Evolutionary conservation across 345 rosid species (phyloP), one percentile per base, ranked within the genome.

Genomic region (Citrus mangshanensis): DNA sequence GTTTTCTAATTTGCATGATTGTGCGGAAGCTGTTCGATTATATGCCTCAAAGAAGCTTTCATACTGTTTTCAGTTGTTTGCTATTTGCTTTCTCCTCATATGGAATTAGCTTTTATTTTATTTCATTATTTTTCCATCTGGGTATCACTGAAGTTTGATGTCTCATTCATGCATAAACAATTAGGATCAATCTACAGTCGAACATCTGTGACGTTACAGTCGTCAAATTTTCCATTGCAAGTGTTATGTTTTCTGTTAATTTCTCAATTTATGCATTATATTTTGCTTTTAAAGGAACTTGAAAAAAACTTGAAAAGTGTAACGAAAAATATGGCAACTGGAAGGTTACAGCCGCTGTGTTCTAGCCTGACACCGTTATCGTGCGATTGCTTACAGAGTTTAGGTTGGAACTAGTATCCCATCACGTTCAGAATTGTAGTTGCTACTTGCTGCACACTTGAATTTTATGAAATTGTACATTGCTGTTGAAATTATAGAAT

Each of bases 41-140:
- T 60, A 74, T 61, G 68, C 55, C 7, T 74, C 55, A 74, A 27
- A 8, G 37, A 74, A 74, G 62, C 77, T 38, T 73, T 62, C 21
- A 13, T 58, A 24, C 24, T 32, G 54, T 24, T 73, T 34, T 14
- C 49, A 5, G 19, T 69, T 40, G 56, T 49, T 46, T 1, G 13
- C 9, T 68, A 4, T 35, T 37, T 67, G 22, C 3, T 10, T 22
- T 21, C 2, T 67, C n/a, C 14, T 9, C 25, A 4, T 6, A 21
- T 9, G 4, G 60, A 55, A 21, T 56, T 12, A 22, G 61, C 19
- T 27, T 51, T 67, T 37, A 8, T 67, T 67, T 37, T 25, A 1
- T 70, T 27, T 70, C 18, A 70, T 28, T 70, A 3, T 24, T 51
- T 24, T 51, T 71, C 1, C 40, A 4, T 54, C 16, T 51, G 62